phyloP scores from a whole-genome alignment of 331 rosid species.

The Pyrus hybrid region DNA sequence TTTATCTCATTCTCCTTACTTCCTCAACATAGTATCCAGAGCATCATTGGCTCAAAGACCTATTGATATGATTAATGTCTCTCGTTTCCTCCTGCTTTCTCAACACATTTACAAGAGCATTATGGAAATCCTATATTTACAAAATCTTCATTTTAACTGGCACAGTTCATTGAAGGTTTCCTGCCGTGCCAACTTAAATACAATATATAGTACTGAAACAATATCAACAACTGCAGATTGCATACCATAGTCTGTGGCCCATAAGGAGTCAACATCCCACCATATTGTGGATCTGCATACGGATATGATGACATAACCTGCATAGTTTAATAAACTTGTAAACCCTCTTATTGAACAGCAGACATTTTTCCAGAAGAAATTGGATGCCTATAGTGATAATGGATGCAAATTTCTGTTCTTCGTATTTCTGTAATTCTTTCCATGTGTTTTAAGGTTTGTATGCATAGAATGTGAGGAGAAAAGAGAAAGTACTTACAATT shows the following conservation, averaged over 20 bases:
- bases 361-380: not conserved
- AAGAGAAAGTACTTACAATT: slow-evolving; percentile 39
- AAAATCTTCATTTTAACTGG: not conserved
- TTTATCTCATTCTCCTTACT: not conserved
- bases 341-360: slow-evolving; percentile 5
- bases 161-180: slow-evolving; percentile 2
- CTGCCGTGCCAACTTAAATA: not conserved
- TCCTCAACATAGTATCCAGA: too few relatives aligned
- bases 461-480: not conserved
- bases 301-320: slow-evolving; percentile 68
- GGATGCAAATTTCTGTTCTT: not conserved
- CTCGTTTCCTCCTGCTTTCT: not conserved
- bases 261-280: slow-evolving; percentile 42
- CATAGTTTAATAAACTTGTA: slow-evolving; percentile 21
- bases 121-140: not conserved
- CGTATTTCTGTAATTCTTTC: too few relatives aligned
- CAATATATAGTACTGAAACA: not conserved
- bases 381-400: not conserved
- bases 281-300: slow-evolving; percentile 51
- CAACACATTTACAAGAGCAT: not conserved
- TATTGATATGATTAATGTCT: not conserved
- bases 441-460: not conserved
- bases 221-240: not conserved
- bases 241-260: slow-evolving; percentile 59
- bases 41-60: not conserved